Conservation (phyloP, 2,329 filamentous ascomycete genomes). For the Aspergillus vadensis region DNA sequence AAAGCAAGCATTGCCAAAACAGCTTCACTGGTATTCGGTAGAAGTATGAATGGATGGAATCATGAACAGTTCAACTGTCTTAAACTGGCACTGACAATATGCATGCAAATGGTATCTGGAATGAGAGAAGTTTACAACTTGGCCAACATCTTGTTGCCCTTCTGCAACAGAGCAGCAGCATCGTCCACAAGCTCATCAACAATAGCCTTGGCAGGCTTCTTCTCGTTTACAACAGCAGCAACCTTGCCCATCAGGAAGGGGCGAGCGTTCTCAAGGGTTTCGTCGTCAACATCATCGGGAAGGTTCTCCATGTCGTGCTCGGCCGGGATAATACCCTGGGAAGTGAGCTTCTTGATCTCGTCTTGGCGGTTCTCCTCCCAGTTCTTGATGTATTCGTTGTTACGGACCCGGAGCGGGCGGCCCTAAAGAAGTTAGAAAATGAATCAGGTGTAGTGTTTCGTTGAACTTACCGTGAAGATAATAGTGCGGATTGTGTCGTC, state of each 20-base stretch:
- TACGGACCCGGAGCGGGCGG: conserved; percentile 88
- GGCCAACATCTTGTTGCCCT: conserved; percentile 66
- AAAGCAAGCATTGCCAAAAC: too few relatives aligned
- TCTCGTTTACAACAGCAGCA: conserved; percentile 88
- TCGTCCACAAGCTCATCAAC: conserved; percentile 92
- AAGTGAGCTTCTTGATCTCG: conserved; percentile 90
- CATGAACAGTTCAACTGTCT: not conserved
- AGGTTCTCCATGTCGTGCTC: conserved; percentile 91
- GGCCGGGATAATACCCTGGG: conserved; percentile 88
- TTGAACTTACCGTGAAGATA: conserved; percentile 75
- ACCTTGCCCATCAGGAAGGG: conserved; percentile 97
- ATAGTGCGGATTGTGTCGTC: conserved; percentile 96
- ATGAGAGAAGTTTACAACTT: conserved; percentile 61
- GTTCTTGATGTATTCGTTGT: conserved; percentile 89
- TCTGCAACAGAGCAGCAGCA: conserved; percentile 70
- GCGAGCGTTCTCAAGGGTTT: conserved; percentile 86
- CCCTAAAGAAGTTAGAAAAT: conserved; percentile 52
- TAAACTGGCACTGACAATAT: not conserved
- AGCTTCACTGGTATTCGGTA: too few relatives aligned
- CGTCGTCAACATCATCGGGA: conserved; percentile 71
- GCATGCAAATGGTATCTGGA: conserved; percentile 10
- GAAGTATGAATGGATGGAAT: too few relatives aligned
- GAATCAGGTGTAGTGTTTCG: not conserved
- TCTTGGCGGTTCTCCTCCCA: conserved; percentile 90
- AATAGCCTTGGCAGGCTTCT: conserved; percentile 85